A percentile compares a stretch with the other conserved stretches of the same genome.
Conservation (phyloP, 208 protist genomes). For the Herpetomonas tarakana region DNA sequence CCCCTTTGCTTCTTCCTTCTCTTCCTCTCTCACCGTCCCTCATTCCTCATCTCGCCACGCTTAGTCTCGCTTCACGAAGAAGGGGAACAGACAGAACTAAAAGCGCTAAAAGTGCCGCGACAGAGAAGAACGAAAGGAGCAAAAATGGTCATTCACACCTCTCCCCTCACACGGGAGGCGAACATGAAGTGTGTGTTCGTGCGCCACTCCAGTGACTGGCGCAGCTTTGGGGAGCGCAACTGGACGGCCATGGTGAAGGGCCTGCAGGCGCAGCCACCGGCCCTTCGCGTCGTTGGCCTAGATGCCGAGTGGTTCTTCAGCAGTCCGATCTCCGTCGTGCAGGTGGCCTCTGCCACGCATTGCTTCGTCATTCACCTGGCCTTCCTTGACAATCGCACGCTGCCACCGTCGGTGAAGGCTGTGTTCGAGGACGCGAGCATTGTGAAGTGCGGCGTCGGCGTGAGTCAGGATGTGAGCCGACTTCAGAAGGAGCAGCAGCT, state of each 20-base stretch:
- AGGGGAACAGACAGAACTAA: neutral
- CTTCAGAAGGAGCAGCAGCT: conserved; percentile 32
- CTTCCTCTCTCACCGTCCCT: neutral
- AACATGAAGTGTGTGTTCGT: too few species aligned
- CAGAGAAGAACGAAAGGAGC: neutral
- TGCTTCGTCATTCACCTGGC: conserved; percentile 65
- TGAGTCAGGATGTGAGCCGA: conserved; percentile 30
- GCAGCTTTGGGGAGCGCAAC: conserved; percentile 12
- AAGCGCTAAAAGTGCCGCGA: neutral
- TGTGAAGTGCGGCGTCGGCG: conserved; percentile 53
- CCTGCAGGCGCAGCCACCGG: conserved; percentile 14
- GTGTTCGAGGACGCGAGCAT: conserved; percentile 24
- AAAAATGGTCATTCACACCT: too few species aligned
- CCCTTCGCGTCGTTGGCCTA: conserved; percentile 36
- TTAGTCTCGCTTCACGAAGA: neutral
- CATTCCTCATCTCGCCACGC: neutral
- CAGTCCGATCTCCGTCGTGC: conserved; percentile 38
- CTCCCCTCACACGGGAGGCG: too few species aligned
- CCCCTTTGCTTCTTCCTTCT: neutral
- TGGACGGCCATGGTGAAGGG: conserved; percentile 40
- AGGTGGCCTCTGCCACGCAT: conserved; percentile 49
- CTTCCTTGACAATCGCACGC: conserved; percentile 24
- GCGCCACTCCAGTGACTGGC: conserved; percentile 35
- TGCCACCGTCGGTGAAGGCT: conserved; percentile 24
- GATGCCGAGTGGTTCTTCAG: conserved; percentile 59